Evolutionary conservation across 306 rosid genomes (phyloP), one percentile per base, ranked within the genome.

Genomic region (Sophora flavescens): DNA sequence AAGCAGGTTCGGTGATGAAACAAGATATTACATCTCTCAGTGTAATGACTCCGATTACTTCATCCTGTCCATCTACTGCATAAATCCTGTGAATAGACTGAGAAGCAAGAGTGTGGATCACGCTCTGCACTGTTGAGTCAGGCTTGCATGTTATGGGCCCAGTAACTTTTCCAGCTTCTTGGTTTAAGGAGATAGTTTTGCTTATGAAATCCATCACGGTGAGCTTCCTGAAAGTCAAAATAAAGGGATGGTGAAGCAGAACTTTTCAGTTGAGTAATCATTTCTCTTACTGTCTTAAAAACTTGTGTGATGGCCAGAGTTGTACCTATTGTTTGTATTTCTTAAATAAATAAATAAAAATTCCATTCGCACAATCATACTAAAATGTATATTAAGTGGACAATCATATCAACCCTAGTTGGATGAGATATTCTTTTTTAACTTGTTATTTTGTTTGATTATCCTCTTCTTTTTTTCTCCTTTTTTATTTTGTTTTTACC

Each of bases 11-110:
- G 13, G 70, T 76, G 76, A 90, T 87, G 82, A 92, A 95, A 85
- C 98, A 89, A 70, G 97, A 86, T 76, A 95, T 95, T 64, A 90
- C 97, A 68, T 95, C 99, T 87, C 99, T 88, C 75, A 95, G 91
- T 17, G 97, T 95, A 54, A 90, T 82, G 78, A 92, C 87, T 56
- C 97, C 98, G 1, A 83, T 63, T 47, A 88, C 90, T 77, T 85
- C 90, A 57, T 86, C 85, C 47, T 83, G 85, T 14, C 32, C 87
- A 14, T 85, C 78, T 16, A 80, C 90, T 53, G 80, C 93, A 66
- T 90, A 85, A 75, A 92, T 87, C 85, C 97, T 87, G 83, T 92
- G 99, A 81, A 92, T 88, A 16, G 90, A 89, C 62, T 84, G 85
- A 81, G 96, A 89, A 78, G 97, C 80, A 73, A 95, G 96, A 52